Conservation (phyloP, 441 rosid species). For the Isatis lusitanica region DNA sequence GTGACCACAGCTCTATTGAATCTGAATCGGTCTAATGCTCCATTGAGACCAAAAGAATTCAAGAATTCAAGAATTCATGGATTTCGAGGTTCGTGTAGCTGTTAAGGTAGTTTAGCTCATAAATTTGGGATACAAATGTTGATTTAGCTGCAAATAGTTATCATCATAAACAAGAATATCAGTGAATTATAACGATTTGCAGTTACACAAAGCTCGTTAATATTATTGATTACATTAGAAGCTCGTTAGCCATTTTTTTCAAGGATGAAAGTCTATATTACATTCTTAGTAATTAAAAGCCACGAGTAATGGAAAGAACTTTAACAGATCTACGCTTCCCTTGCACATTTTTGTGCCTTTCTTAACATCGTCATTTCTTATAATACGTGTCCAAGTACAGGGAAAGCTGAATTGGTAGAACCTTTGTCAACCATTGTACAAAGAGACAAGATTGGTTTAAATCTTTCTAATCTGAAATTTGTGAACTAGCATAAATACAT, state of each 20-base stretch:
- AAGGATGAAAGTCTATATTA: background rate
- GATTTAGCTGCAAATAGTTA: no score
- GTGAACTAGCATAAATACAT: background rate
- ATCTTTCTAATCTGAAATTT: background rate
- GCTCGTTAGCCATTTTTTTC: background rate
- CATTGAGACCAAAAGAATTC: no score
- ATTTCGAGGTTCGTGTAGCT: no score
- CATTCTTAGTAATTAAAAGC: background rate
- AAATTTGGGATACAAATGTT: no score
- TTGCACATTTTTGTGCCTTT: conserved; percentile 1
- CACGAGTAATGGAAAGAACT: background rate
- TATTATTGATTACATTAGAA: background rate
- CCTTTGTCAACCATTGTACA: conserved; percentile 94
- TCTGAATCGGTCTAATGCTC: no score
- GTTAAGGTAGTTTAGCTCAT: no score
- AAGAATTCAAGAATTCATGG: no score
- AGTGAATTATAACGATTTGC: no score
- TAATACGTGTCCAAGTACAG: conserved; percentile 56
- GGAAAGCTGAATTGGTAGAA: conserved; percentile 85
- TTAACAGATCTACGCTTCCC: background rate
- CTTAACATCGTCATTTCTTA: conserved; percentile 17
- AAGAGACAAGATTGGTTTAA: conserved; percentile 67
- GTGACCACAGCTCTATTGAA: no score
- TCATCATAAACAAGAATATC: no score
- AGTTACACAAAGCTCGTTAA: no score